Conservation (phyloP, 2,329 filamentous ascomycete genomes). For the Talaromyces sp. region DNA sequence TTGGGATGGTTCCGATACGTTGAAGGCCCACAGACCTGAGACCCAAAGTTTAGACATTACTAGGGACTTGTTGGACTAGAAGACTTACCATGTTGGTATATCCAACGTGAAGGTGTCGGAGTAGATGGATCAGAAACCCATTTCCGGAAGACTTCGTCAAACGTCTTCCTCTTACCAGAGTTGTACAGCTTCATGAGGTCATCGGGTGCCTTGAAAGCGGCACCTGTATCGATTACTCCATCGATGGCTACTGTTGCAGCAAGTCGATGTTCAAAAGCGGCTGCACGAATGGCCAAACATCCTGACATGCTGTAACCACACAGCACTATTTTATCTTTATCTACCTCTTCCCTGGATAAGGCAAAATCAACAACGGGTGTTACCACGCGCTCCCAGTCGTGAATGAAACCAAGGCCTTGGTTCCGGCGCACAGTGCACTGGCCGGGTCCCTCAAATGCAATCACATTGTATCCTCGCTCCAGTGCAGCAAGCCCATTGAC, state of each 20-base stretch:
- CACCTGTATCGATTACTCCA: constrained; percentile 29
- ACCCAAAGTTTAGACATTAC: neutral
- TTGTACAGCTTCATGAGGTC: constrained; percentile 13
- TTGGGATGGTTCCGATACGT: constrained; percentile 21
- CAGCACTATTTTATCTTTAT: constrained; percentile 33
- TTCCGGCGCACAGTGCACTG: constrained; percentile 35
- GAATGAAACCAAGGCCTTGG: constrained; percentile 25
- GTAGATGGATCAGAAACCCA: neutral
- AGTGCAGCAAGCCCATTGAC: constrained; percentile 24
- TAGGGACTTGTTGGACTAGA: neutral
- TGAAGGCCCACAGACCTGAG: constrained; percentile 28
- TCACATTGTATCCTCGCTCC: constrained; percentile 36
- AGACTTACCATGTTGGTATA: constrained; percentile 1
- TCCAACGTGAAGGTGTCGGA: neutral
- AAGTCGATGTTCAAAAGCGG: constrained; percentile 36
- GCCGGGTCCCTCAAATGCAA: constrained; percentile 44
- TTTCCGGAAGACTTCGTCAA: neutral
- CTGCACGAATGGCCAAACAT: constrained; percentile 41
- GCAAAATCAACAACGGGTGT: constrained; percentile 26
- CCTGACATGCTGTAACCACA: constrained; percentile 40
- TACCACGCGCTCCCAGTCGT: constrained; percentile 36
- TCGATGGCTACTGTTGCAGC: constrained; percentile 36
- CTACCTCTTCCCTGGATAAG: constrained; percentile 19
- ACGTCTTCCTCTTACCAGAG: neutral
- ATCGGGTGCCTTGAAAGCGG: constrained; percentile 7